Evolutionary conservation across 1,284 basidiomycete species (phyloP).

Genomic region (Ustilago esculenta): DNA sequence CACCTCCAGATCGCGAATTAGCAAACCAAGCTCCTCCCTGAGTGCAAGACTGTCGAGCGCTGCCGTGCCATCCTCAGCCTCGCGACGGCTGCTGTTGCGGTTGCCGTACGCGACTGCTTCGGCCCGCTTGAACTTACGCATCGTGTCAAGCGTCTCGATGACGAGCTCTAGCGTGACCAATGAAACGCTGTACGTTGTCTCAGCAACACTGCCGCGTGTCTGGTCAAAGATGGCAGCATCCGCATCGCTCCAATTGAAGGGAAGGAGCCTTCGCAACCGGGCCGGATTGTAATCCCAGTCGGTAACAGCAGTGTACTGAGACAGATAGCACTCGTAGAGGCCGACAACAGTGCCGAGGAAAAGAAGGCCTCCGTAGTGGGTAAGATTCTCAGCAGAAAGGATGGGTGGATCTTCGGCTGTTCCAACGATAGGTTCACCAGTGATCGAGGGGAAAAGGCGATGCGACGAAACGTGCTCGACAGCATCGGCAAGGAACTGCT

Average conservation of each 20-base stretch:
- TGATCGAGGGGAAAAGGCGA: constrained; percentile 34
- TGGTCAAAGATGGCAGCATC: constrained; percentile 31
- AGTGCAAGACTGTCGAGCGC: constrained; percentile 42
- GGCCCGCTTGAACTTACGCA: constrained; percentile 39
- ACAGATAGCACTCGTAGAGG: constrained; percentile 36
- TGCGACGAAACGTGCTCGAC: constrained; percentile 37
- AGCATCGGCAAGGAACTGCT: constrained; percentile 43
- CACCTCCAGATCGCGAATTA: constrained; percentile 34
- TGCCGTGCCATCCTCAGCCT: constrained; percentile 33
- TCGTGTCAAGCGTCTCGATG: constrained; percentile 41
- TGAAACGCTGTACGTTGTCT: constrained; percentile 35
- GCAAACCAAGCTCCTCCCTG: constrained; percentile 28
- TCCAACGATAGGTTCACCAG: constrained; percentile 18
- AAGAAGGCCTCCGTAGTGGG: constrained; percentile 16
- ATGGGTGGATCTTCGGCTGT: constrained; percentile 22
- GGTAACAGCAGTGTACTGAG: constrained; percentile 37
- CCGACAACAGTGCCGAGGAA: constrained; percentile 25
- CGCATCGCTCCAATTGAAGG: constrained; percentile 30
- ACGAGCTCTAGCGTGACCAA: constrained; percentile 42
- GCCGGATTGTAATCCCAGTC: constrained; percentile 50
- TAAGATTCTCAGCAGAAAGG: constrained; percentile 9
- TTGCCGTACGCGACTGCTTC: constrained; percentile 26
- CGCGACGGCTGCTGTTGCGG: constrained; percentile 24
- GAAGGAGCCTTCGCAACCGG: constrained; percentile 25
- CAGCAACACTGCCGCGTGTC: constrained; percentile 19